Base-by-base conservation (phyloP, 2,329 filamentous ascomycete genomes). In the Colletotrichum shisoi region DNA sequence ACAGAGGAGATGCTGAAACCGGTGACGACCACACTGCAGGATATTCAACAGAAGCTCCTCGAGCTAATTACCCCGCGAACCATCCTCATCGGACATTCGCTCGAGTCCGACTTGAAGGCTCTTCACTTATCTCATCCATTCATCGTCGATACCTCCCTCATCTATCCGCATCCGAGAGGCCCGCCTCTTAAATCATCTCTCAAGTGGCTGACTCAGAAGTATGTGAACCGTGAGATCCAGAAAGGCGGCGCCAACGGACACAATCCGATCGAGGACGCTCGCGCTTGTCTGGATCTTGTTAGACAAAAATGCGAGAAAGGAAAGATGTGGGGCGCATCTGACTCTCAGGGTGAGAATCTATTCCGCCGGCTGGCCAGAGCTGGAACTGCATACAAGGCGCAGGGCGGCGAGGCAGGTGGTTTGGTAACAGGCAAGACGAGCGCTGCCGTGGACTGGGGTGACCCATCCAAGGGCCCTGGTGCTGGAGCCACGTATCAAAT, bases 291-390 rank as follows among this genome's bases (percentile, higher is more conserved):
- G 15, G 94, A 98, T 73, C 89, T 99, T 1, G 88, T 98, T 54
- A 96, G 95, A 78, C 90, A 94, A 75, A 99, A 99, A 77, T 97
- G 94, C 76, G 94, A 98, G 77, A 95, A 92, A 78, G 95, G 95
- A 46, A 91, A 91, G 70, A 79, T 83, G 27, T 99, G 94, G 92
- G 95, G 93, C 42, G 90, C 90, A 0, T 87, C 87, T 57, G 93
- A 96, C 49, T 85, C 88, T 2, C 89, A 89, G 52, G 89, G 89
- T 46, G 95, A 99, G 79, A 94, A 93, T 71, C 88, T 99, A 57
- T 99, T 98, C 82, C 91, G 90, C 71, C 88, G 94, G 11, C 84
- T 99, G 4, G 86, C 84, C 3, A 84, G 89, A 51, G 82, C 87
- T 17, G 87, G 87, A 53, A 86, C 84, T 13, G 80, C 83, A 13